These are phyloP conservation scores for Penicillium cataractarum DNA, from an alignment of 495 filamentous ascomycete species.

Conservation along the genomic window DNA sequence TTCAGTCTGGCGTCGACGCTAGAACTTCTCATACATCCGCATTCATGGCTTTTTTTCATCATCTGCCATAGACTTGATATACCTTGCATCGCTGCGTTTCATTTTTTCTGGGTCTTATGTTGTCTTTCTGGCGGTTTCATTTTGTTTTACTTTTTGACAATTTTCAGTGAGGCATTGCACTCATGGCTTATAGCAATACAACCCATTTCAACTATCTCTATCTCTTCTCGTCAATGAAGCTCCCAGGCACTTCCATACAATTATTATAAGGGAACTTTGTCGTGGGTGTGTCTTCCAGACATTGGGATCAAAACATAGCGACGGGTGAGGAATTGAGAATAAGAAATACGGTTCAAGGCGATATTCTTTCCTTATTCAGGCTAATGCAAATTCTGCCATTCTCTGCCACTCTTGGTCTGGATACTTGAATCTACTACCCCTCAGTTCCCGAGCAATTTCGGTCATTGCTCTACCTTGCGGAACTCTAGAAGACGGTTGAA, in stretches of 20 bases:
- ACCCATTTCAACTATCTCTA: background rate
- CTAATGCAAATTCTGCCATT: background rate
- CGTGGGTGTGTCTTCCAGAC: background rate
- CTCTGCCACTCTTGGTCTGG: too few species aligned
- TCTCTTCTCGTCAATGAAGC: too few species aligned
- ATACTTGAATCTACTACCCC: background rate
- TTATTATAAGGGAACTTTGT: background rate
- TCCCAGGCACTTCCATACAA: background rate
- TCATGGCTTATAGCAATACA: background rate
- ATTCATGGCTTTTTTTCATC: background rate
- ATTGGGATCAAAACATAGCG: too few species aligned
- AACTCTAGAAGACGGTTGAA: background rate
- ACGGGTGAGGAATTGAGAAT: background rate
- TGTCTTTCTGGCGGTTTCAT: background rate
- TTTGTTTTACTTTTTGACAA: background rate
- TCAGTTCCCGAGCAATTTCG: background rate
- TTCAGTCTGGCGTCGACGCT: background rate
- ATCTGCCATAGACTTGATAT: slow-evolving; percentile 22
- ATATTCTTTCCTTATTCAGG: background rate
- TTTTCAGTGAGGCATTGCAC: background rate
- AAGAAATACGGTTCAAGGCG: background rate
- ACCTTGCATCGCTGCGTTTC: slow-evolving; percentile 12
- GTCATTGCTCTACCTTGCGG: background rate
- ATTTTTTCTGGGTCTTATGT: background rate
- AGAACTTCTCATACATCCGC: slow-evolving; percentile 5